Conservation (phyloP, 2,329 filamentous ascomycete genomes). For the Magnaporthiopsis rhizophila region DNA sequence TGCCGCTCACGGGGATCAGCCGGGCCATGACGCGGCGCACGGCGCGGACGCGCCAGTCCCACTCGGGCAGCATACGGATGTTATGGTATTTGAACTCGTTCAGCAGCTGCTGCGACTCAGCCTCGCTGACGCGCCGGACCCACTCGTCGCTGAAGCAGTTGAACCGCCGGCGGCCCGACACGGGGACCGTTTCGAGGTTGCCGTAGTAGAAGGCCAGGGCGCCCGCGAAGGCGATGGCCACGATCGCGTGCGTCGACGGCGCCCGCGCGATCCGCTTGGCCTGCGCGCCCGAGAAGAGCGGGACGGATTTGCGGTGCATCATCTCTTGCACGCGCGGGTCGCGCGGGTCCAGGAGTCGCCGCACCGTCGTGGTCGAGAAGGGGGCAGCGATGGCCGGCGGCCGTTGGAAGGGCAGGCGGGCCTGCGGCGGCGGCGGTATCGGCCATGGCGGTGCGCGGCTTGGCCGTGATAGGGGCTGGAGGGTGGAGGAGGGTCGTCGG, state of each 20-base stretch:
- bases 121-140: slow-evolving; percentile 44
- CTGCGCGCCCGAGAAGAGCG: slow-evolving; percentile 29
- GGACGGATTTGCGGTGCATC: slow-evolving; percentile 20
- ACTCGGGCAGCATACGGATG: slow-evolving; percentile 47
- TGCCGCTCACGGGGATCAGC: slow-evolving; percentile 59
- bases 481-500: not conserved
- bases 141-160: slow-evolving; percentile 53
- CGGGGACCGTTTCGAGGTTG: slow-evolving; percentile 65
- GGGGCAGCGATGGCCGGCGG: not conserved
- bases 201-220: slow-evolving; percentile 54
- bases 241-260: slow-evolving; percentile 30
- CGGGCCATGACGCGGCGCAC: slow-evolving; percentile 58
- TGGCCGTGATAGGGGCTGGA: not conserved
- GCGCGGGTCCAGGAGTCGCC: slow-evolving; percentile 6
- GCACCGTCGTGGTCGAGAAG: not conserved
- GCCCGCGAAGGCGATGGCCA: slow-evolving; percentile 31
- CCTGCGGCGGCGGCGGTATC: no score
- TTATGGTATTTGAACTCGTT: slow-evolving; percentile 43
- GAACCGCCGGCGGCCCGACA: slow-evolving; percentile 65
- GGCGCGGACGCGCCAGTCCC: slow-evolving; percentile 46
- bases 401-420: not conserved
- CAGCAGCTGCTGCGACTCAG: slow-evolving; percentile 50
- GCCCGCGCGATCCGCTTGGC: slow-evolving; percentile 18
- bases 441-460: no score
- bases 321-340: slow-evolving; percentile 14